Evolutionary conservation across 768 basidiomycete genomes (phyloP).

Genomic region (Terana coerulea): DNA sequence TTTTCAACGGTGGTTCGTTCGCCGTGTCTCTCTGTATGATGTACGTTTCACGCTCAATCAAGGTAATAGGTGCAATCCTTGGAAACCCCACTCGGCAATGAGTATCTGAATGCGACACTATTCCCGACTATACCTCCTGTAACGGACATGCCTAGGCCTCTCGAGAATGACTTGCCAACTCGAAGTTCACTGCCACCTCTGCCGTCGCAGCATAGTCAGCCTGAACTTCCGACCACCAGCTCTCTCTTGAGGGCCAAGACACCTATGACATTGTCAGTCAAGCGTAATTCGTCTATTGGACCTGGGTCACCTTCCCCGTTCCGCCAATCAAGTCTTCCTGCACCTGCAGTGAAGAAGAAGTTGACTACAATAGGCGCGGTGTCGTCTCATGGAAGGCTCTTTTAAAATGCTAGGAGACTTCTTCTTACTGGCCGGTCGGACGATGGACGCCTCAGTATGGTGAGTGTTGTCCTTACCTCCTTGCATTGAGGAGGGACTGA

Average conservation of each 20-base stretch:
- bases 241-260: conserved; percentile 25
- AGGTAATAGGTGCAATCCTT: conserved; percentile 61
- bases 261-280: conserved; percentile 31
- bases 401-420: conserved; percentile 88
- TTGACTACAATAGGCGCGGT: conserved; percentile 59
- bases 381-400: conserved; percentile 80
- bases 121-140: conserved; percentile 60
- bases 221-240: conserved; percentile 40
- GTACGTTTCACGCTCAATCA: conserved; percentile 7
- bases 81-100: conserved; percentile 82
- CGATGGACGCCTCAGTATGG: conserved; percentile 80
- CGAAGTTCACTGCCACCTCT: conserved; percentile 43
- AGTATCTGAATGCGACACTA: conserved; percentile 70
- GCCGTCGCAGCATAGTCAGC: conserved; percentile 49
- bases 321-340: conserved; percentile 52
- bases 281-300: conserved; percentile 53
- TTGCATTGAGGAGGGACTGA: conserved; percentile 18
- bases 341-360: conserved; percentile 50
- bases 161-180: conserved; percentile 41
- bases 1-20: conserved; percentile 77
- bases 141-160: conserved; percentile 55
- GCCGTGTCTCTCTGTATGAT: not conserved
- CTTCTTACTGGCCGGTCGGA: conserved; percentile 82
- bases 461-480: conserved; percentile 29
- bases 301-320: conserved; percentile 30